Conservation (phyloP, 2,329 filamentous ascomycete genomes). For the Hysterium pulicare region DNA sequence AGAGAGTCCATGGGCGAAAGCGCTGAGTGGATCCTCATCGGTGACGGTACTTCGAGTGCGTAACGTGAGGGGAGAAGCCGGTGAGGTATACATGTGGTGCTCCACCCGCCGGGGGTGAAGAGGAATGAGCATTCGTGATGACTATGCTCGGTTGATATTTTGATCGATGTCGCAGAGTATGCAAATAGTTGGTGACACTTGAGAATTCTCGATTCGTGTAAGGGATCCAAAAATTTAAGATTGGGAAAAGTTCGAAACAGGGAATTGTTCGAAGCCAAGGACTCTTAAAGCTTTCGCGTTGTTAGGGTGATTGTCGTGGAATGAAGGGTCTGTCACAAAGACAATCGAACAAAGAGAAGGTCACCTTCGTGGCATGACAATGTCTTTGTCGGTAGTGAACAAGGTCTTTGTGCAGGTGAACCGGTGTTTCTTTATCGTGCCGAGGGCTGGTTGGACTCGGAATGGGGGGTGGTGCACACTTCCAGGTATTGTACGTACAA, state of each 20-base stretch:
- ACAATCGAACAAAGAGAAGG: conserved; percentile 1
- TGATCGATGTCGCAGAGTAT: too few species aligned
- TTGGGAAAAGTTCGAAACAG: not conserved
- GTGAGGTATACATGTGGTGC: not conserved
- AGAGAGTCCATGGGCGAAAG: conserved; percentile 43
- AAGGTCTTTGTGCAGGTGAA: not conserved
- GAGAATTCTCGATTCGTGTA: not conserved
- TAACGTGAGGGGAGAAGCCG: conserved; percentile 3
- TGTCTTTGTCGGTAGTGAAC: conserved; percentile 1
- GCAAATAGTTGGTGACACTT: not conserved
- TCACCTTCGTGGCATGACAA: conserved; percentile 3
- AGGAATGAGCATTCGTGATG: conserved; percentile 2
- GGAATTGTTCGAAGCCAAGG: not conserved
- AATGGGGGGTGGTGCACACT: too few species aligned
- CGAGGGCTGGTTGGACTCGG: not conserved
- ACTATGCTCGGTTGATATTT: too few species aligned
- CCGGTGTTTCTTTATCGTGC: not conserved
- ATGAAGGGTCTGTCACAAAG: not conserved
- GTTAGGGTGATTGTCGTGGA: not conserved
- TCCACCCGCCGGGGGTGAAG: conserved; percentile 23
- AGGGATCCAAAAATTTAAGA: not conserved
- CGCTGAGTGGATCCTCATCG: conserved; percentile 22
- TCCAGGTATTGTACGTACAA: not conserved
- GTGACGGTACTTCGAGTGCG: not conserved
- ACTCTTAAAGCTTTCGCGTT: not conserved